Percentiles rank a stretch among this genome's conserved stretches.
Conservation (phyloP, 106 monocot species). For the Allium cepa region DNA sequence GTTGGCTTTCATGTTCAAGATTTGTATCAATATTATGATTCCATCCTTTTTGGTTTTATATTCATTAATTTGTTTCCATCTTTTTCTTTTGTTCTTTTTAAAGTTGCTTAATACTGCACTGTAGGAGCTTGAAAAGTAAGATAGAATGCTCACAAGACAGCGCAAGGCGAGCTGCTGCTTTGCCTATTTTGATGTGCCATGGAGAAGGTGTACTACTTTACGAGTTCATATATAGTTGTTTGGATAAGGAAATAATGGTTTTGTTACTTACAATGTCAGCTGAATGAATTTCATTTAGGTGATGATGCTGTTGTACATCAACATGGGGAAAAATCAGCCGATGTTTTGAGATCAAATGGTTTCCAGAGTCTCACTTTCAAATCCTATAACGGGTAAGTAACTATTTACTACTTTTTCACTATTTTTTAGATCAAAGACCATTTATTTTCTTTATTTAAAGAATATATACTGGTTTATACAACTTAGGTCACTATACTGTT, state of each 20-base stretch:
- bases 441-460: background rate
- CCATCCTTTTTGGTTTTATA: too few species aligned
- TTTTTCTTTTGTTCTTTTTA: background rate
- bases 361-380: constrained; percentile 65
- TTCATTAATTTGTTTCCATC: too few species aligned
- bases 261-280: too few species aligned
- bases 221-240: background rate
- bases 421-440: background rate
- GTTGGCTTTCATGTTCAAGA: too few species aligned
- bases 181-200: too few species aligned
- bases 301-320: constrained; percentile 87
- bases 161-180: too few species aligned
- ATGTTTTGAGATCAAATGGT: constrained; percentile 46
- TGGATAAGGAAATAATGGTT: too few species aligned
- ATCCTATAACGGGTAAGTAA: constrained; percentile 55
- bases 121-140: too few species aligned
- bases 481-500: constrained; percentile 91
- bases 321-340: constrained; percentile 73
- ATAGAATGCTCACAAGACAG: too few species aligned
- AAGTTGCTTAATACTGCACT: too few species aligned
- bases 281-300: constrained; percentile 22
- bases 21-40: too few species aligned
- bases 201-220: background rate
- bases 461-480: constrained; percentile 18
- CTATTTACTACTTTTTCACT: background rate